Percentiles rank a stretch among this genome's conserved stretches.
Conservation (phyloP, 768 basidiomycete species). For the Tulasnella sp. region DNA sequence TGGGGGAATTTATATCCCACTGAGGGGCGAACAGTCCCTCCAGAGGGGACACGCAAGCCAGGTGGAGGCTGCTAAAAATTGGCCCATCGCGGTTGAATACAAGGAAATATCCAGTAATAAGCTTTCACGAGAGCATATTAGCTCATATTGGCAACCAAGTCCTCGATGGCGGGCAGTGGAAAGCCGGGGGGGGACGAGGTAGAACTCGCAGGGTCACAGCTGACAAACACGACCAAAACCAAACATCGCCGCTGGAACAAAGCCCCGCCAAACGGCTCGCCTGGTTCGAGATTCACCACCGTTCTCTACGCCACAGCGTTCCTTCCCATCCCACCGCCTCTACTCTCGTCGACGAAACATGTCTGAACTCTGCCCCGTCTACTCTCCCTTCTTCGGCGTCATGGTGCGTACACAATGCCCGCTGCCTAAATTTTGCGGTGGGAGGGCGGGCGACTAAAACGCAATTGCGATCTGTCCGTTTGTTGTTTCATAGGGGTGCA, state of each 20-base stretch:
- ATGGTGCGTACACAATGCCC: constrained; percentile 47
- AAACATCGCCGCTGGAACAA: background rate
- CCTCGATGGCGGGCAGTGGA: background rate
- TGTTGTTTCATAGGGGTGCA: constrained; percentile 58
- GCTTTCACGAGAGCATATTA: too few relatives aligned
- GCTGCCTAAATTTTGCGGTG: background rate
- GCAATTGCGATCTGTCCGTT: too few relatives aligned
- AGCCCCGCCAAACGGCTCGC: background rate
- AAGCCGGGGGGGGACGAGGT: background rate
- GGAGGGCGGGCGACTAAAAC: constrained; percentile 16
- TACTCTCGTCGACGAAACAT: constrained; percentile 26
- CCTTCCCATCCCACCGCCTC: constrained; percentile 1
- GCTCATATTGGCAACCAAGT: too few relatives aligned
- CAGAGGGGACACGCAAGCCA: background rate
- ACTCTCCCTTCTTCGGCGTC: constrained; percentile 95
- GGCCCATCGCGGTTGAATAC: background rate
- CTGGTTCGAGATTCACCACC: constrained; percentile 7
- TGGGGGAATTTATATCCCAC: background rate
- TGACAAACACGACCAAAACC: background rate
- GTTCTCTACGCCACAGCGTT: constrained; percentile 6
- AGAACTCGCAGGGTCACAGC: too few relatives aligned
- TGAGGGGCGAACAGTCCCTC: background rate
- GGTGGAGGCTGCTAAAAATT: background rate
- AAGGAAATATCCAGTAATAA: background rate
- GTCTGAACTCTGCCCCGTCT: constrained; percentile 83